These are phyloP conservation scores for Penicillium sp. DNA, from an alignment of 2,329 filamentous ascomycete genomes.

Conservation along the genomic window DNA sequence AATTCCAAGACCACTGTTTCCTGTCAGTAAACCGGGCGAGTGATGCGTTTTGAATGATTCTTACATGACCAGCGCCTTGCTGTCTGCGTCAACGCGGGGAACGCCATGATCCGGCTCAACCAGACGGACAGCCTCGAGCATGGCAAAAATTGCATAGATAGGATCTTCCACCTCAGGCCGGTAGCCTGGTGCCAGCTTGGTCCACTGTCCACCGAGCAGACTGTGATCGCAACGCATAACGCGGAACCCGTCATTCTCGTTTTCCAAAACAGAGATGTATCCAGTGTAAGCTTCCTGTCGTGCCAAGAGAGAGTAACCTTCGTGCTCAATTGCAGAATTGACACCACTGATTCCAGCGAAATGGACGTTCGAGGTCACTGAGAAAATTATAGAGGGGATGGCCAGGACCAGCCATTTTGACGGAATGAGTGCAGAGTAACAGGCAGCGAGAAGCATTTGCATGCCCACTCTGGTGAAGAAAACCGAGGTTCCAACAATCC, in stretches of 20 bases:
- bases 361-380: constrained; percentile 70
- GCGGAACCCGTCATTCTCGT: constrained; percentile 65
- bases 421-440: constrained; percentile 65
- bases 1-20: constrained; percentile 74
- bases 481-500: constrained; percentile 59
- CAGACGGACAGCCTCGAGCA: constrained; percentile 87
- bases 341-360: constrained; percentile 60
- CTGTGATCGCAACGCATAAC: constrained; percentile 93
- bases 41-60: constrained; percentile 27
- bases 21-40: constrained; percentile 5
- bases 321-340: constrained; percentile 62
- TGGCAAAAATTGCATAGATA: constrained; percentile 93
- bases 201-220: constrained; percentile 89
- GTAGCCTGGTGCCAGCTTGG: constrained; percentile 50
- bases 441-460: constrained; percentile 63
- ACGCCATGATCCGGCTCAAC: constrained; percentile 55
- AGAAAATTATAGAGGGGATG: constrained; percentile 64
- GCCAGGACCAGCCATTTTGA: constrained; percentile 66
- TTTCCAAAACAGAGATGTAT: constrained; percentile 88
- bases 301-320: constrained; percentile 74
- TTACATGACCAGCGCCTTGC: constrained; percentile 82
- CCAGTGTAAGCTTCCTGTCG: constrained; percentile 84
- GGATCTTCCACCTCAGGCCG: constrained; percentile 67
- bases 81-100: constrained; percentile 56
- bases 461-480: constrained; percentile 69